Conservation (phyloP, 2,329 filamentous ascomycete genomes). For the Alternaria brassicicola region DNA sequence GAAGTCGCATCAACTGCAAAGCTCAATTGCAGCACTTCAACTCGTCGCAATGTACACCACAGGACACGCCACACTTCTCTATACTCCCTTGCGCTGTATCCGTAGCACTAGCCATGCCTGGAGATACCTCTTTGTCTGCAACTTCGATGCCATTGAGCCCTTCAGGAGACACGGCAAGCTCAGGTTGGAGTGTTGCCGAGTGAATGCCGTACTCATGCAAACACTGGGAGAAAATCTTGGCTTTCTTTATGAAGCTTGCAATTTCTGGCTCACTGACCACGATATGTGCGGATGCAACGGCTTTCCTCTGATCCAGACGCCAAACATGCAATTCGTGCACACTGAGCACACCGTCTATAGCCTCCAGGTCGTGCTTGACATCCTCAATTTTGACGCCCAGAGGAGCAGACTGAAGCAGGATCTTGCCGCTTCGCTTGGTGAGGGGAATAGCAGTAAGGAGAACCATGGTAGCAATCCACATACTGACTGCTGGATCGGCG, state of each 20-base stretch:
- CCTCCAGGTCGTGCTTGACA: conserved; percentile 72
- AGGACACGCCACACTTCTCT: conserved; percentile 59
- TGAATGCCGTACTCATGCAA: conserved; percentile 77
- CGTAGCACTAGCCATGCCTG: conserved; percentile 15
- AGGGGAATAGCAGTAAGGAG: conserved; percentile 68
- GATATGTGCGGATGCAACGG: conserved; percentile 72
- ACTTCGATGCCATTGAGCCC: not conserved
- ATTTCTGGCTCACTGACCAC: conserved; percentile 65
- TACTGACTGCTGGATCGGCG: conserved; percentile 71
- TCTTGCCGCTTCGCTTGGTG: conserved; percentile 65
- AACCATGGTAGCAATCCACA: conserved; percentile 77
- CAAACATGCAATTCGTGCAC: conserved; percentile 78
- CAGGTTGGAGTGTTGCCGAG: conserved; percentile 73
- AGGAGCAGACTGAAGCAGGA: conserved; percentile 72
- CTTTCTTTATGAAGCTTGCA: conserved; percentile 64
- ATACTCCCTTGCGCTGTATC: conserved; percentile 32
- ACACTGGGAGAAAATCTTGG: conserved; percentile 69
- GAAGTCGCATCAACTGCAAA: not conserved
- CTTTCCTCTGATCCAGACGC: conserved; percentile 72
- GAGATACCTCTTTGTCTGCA: conserved; percentile 3
- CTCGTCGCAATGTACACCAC: conserved; percentile 58
- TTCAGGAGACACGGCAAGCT: conserved; percentile 46
- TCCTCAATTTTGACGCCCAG: conserved; percentile 64
- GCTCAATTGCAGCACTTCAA: conserved; percentile 54
- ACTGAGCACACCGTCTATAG: conserved; percentile 68